Evolutionary conservation across 2,329 filamentous ascomycete genomes (phyloP), one percentile per base, ranked within the genome.

Genomic region (Passalora sequoiae): DNA sequence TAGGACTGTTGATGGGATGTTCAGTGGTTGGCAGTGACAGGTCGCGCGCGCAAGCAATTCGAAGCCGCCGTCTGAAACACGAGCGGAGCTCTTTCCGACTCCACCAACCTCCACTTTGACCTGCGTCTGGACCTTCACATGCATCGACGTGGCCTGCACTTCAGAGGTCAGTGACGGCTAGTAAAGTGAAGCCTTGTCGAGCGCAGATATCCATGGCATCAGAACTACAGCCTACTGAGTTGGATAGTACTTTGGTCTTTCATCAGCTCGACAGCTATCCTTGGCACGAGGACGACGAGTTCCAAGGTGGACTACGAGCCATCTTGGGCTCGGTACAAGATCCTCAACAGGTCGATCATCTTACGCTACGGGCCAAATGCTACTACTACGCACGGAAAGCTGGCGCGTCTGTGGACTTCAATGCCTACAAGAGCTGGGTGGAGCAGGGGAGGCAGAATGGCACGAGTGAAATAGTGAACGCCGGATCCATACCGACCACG

Each of bases 251-350:
- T 4, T 43, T 44, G 17, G 40, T 80, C 46, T 85, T 78, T 61
- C 66, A 70, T 44, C 75, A 80, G 49, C 76, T 87, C 38, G 80
- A 84, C 56, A 66, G 67, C 17, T 86, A 86, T 58, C 73, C 76
- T 13, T 88, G 83, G 83, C 72, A 73, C 47, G 74, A 75, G 49
- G 84, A 88, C 64, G 70, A 73, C 39, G 77, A 79, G 51, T 88
- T 86, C 58, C 79, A 85, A 66, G 80, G 75, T 36, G 82, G 81
- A 37, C 73, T 86, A 36, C 69, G 70, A 49, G 79, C 81, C 46
- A 84, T 85, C 51, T 70, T 85, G 36, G 79, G 80, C 48, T 72
- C 66, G 16, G 70, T 75, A 43, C 73, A 74, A 62, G 62, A 75
- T 56, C 65, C 77, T 51, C 65, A 78, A 60, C 66, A 78, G 66